phyloP scores from a whole-genome alignment of 345 rosid genomes.

The Turritis glabra region DNA sequence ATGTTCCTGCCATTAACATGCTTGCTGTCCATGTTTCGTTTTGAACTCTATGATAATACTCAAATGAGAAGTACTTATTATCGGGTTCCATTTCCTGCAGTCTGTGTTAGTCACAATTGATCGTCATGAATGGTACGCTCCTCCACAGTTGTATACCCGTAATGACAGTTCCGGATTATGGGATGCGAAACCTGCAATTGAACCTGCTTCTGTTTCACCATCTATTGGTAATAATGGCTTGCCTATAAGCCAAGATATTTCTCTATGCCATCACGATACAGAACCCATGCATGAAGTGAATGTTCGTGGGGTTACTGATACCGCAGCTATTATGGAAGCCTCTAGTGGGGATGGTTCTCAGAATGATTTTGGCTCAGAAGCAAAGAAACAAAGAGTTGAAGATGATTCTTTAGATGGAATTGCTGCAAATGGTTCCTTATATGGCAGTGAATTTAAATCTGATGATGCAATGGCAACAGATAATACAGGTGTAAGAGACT shows the following conservation, averaged over 20 bases:
- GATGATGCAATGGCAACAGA: constrained; percentile 50
- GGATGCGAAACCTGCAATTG: constrained; percentile 69
- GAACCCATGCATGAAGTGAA: constrained; percentile 52
- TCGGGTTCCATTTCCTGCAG: constrained; percentile 50
- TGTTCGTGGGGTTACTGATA: constrained; percentile 53
- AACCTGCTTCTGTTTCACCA: constrained; percentile 42
- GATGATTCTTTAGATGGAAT: constrained; percentile 54
- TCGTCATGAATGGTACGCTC: constrained; percentile 96
- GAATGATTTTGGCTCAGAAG: constrained; percentile 56
- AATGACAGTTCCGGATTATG: constrained; percentile 88
- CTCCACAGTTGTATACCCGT: constrained; percentile 87
- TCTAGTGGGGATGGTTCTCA: constrained; percentile 52
- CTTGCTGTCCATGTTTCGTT: constrained; percentile 6
- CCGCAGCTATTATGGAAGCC: constrained; percentile 55
- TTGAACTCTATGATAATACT: constrained; percentile 14
- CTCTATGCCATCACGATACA: constrained; percentile 45
- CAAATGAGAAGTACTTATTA: constrained; percentile 25
- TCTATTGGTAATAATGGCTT: constrained; percentile 41
- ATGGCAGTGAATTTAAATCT: constrained; percentile 52
- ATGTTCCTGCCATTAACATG: constrained; percentile 11
- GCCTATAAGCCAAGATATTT: constrained; percentile 30
- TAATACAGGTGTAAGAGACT: constrained; percentile 47
- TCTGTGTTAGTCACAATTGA: constrained; percentile 81
- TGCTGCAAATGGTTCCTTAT: constrained; percentile 45
- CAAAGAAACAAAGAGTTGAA: constrained; percentile 62